Conservation (phyloP, 2,329 filamentous ascomycete species). For the Plenodomus lindquistii region DNA sequence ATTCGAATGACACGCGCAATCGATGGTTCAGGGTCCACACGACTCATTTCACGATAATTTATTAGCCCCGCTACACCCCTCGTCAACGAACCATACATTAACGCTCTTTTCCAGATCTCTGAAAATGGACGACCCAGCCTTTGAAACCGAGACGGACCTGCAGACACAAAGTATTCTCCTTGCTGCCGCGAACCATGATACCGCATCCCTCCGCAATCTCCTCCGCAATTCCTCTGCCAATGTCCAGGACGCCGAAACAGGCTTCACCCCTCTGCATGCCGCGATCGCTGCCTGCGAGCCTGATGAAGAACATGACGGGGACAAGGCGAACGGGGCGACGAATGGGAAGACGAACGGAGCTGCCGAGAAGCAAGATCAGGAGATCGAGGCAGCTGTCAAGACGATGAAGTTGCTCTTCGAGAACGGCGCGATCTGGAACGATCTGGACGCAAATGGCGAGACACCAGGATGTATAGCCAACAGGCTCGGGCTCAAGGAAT, state of each 20-base stretch:
- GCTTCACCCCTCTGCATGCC: slow-evolving; percentile 85
- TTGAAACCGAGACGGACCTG: slow-evolving; percentile 48
- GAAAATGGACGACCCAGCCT: slow-evolving; percentile 40
- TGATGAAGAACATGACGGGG: slow-evolving; percentile 35
- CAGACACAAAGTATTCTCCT: slow-evolving; percentile 65
- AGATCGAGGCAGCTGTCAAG: slow-evolving; percentile 61
- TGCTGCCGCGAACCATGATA: slow-evolving; percentile 69
- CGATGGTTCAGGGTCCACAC: slow-evolving; percentile 8
- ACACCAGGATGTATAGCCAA: slow-evolving; percentile 88
- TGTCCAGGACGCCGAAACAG: slow-evolving; percentile 81
- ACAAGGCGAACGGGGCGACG: slow-evolving; percentile 29
- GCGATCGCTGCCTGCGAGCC: slow-evolving; percentile 70
- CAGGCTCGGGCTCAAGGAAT: slow-evolving; percentile 65
- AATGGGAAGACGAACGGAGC: slow-evolving; percentile 26
- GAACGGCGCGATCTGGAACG: slow-evolving; percentile 96
- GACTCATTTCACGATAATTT: slow-evolving; percentile 15
- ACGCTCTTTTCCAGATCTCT: background rate
- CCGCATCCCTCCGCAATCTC: slow-evolving; percentile 68
- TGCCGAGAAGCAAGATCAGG: slow-evolving; percentile 39
- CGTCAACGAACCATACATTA: background rate
- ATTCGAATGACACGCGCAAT: background rate
- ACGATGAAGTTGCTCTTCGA: slow-evolving; percentile 78
- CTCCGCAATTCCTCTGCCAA: slow-evolving; percentile 68
- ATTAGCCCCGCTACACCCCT: slow-evolving; percentile 8
- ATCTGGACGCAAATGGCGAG: slow-evolving; percentile 82